Conservation (phyloP, 495 filamentous ascomycete genomes). For the Hypoxylon crocopeplum region DNA sequence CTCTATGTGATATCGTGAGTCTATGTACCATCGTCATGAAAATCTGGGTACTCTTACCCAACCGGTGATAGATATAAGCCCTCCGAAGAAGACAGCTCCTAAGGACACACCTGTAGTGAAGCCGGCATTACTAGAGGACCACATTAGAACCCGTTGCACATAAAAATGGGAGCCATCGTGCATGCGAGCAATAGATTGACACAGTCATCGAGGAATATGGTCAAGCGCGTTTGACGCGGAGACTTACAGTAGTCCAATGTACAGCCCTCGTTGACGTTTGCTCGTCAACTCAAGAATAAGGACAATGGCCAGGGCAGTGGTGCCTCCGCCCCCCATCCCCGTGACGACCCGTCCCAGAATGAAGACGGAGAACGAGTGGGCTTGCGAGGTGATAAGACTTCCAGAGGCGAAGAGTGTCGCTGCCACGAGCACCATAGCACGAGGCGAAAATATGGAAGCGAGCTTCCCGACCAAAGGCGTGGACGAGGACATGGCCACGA, state of each 20-base stretch:
- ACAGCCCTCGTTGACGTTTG: constrained; percentile 69
- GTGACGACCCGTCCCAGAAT: constrained; percentile 68
- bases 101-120: constrained; percentile 74
- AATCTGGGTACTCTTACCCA: constrained; percentile 62
- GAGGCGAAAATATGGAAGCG: constrained; percentile 70
- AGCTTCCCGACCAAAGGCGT: constrained; percentile 71
- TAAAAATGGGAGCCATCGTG: not conserved
- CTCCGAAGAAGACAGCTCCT: constrained; percentile 74
- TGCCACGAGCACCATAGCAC: constrained; percentile 63
- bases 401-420: constrained; percentile 65
- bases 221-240: not conserved
- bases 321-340: constrained; percentile 69
- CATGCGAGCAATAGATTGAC: not conserved
- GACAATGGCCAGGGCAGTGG: constrained; percentile 71
- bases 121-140: constrained; percentile 44
- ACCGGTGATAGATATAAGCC: constrained; percentile 64
- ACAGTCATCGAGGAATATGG: not conserved
- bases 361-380: constrained; percentile 63
- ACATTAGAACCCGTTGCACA: not conserved
- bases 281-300: constrained; percentile 71
- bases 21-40: not conserved
- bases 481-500: constrained; percentile 72
- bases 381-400: constrained; percentile 65
- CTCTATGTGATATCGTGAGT: constrained; percentile 53
- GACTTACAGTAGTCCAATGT: constrained; percentile 69